Conservation (phyloP, 306 rosid genomes). For the Rubus idaeus region DNA sequence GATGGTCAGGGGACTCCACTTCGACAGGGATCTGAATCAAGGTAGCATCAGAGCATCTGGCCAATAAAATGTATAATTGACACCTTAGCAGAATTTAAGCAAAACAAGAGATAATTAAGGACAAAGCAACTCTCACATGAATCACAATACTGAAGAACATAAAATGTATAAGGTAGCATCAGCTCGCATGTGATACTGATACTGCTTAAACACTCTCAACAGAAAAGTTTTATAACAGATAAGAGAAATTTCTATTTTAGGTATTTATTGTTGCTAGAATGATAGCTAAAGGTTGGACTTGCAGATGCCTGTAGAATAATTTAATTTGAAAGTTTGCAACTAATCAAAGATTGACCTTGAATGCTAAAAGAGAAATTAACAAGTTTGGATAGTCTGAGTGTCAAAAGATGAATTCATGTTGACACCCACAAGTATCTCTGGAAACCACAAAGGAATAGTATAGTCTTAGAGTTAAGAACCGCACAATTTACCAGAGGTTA, state of each 20-base stretch:
- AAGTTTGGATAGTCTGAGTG: neutral
- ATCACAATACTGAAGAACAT: neutral
- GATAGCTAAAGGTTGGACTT: neutral
- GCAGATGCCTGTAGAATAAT: neutral
- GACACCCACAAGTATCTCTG: neutral
- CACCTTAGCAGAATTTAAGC: neutral
- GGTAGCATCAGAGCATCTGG: conserved; percentile 32
- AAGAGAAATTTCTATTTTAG: neutral
- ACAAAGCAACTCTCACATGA: neutral
- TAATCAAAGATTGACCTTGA: neutral
- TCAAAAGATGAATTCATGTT: neutral
- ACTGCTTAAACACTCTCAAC: neutral
- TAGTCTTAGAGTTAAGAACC: neutral
- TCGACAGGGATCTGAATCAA: conserved; percentile 35
- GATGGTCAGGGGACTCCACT: conserved; percentile 34
- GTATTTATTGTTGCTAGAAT: neutral
- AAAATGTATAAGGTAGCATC: neutral
- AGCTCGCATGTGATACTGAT: neutral
- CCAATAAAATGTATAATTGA: neutral
- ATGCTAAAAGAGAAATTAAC: neutral
- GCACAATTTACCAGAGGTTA: neutral
- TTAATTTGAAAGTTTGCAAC: neutral
- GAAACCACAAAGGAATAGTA: neutral
- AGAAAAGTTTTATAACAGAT: neutral
- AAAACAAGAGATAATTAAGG: neutral